These are phyloP conservation scores for Pyrenochaeta sp. DNA, from an alignment of 2,329 filamentous ascomycete species.

Conservation along the genomic window DNA sequence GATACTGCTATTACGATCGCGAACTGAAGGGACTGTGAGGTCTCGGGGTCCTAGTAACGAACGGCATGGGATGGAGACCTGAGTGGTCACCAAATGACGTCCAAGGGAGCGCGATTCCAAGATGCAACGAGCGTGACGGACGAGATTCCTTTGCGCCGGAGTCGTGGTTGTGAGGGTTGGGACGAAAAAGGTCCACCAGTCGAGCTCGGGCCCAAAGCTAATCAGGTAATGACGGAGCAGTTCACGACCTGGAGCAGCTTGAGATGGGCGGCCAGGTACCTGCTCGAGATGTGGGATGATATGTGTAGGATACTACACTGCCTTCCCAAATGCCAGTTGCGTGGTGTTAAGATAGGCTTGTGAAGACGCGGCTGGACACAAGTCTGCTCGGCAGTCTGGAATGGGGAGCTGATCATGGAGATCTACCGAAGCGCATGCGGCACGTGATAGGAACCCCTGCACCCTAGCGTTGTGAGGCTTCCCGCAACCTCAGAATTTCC, in stretches of 20 bases:
- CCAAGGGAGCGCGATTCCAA: slow-evolving; percentile 11
- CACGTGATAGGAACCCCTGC: slow-evolving; percentile 6
- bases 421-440: slow-evolving; percentile 19
- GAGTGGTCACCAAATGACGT: slow-evolving; percentile 12
- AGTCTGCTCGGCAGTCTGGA: slow-evolving; percentile 6
- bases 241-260: slow-evolving; percentile 15
- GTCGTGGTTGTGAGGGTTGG: slow-evolving; percentile 23
- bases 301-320: slow-evolving; percentile 1
- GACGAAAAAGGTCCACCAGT: slow-evolving; percentile 34
- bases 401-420: slow-evolving; percentile 2
- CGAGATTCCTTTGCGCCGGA: slow-evolving; percentile 18
- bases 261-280: slow-evolving; percentile 6
- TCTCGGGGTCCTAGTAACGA: slow-evolving; percentile 22
- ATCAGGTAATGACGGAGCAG: slow-evolving; percentile 31
- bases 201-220: slow-evolving; percentile 36
- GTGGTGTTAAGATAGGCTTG: not conserved
- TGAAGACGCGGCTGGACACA: slow-evolving; percentile 10
- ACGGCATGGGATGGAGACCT: slow-evolving; percentile 32
- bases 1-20: slow-evolving; percentile 18
- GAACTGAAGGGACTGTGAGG: slow-evolving; percentile 22
- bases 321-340: slow-evolving; percentile 5
- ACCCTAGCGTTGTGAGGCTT: not conserved
- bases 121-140: slow-evolving; percentile 23
- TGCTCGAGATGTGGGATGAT: slow-evolving; percentile 2
- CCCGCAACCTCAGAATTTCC: slow-evolving; percentile 28